Conservation (phyloP, 768 basidiomycete species). For the Dioszegia crocea region DNA sequence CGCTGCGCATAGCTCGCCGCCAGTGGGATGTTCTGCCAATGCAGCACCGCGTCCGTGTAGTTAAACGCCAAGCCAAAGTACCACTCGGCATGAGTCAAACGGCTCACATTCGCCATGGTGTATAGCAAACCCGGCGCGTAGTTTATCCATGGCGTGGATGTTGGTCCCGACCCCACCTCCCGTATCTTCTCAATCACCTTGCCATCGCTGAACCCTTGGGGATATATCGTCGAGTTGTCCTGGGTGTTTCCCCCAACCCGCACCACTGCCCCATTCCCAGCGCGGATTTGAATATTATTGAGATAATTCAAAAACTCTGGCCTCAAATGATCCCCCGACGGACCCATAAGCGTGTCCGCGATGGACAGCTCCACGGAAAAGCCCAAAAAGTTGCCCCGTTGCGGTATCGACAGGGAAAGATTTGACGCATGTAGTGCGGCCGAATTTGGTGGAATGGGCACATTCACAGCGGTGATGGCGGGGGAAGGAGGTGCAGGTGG, state of each 20-base stretch:
- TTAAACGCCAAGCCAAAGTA: slow-evolving; percentile 60
- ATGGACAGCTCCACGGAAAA: slow-evolving; percentile 76
- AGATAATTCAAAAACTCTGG: slow-evolving; percentile 73
- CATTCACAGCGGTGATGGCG: slow-evolving; percentile 19
- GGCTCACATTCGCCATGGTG: slow-evolving; percentile 52
- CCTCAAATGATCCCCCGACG: slow-evolving; percentile 54
- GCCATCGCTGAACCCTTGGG: neutral
- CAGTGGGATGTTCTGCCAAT: slow-evolving; percentile 54
- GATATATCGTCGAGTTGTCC: slow-evolving; percentile 57
- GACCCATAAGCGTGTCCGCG: slow-evolving; percentile 57
- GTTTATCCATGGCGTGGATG: slow-evolving; percentile 45
- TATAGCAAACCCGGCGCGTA: slow-evolving; percentile 51
- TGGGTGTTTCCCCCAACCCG: slow-evolving; percentile 78
- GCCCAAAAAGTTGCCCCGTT: slow-evolving; percentile 63
- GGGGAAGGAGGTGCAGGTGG: slow-evolving; percentile 35
- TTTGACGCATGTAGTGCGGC: slow-evolving; percentile 7
- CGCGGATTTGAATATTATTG: slow-evolving; percentile 60
- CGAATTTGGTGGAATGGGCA: slow-evolving; percentile 14
- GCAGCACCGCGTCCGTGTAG: slow-evolving; percentile 53
- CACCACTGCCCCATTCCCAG: slow-evolving; percentile 60
- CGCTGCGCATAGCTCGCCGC: slow-evolving; percentile 59
- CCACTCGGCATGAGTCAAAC: slow-evolving; percentile 56
- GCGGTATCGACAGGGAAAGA: slow-evolving; percentile 51
- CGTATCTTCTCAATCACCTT: slow-evolving; percentile 6
- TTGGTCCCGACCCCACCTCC: slow-evolving; percentile 15